Percentiles rank a stretch among this genome's conserved stretches.
These are phyloP conservation scores for Cryptococcus neoformans DNA, from an alignment of 1,284 basidiomycete genomes.

Conservation along the genomic window DNA sequence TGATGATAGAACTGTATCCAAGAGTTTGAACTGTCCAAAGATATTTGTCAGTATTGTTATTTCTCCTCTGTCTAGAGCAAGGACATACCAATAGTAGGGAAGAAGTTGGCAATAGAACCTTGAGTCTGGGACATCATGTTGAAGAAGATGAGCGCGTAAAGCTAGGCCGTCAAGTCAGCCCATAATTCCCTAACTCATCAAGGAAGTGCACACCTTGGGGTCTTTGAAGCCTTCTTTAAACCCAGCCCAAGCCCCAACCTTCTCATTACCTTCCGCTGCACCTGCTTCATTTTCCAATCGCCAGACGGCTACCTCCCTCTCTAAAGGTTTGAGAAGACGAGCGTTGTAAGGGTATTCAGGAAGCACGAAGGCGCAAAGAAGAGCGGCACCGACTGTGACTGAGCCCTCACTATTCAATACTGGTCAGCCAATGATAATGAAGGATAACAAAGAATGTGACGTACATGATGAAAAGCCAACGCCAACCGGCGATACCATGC, in stretches of 20 bases:
- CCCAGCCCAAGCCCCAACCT: slow-evolving; percentile 13
- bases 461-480: slow-evolving; percentile 36
- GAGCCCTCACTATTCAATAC: slow-evolving; percentile 15
- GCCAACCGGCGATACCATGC: slow-evolving; percentile 30
- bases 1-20: slow-evolving; percentile 40
- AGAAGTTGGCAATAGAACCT: slow-evolving; percentile 33
- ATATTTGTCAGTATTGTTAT: slow-evolving; percentile 44
- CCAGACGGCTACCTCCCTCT: slow-evolving; percentile 34
- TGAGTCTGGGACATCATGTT: slow-evolving; percentile 24
- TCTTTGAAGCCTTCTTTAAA: slow-evolving; percentile 24
- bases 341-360: slow-evolving; percentile 37
- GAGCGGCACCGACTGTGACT: slow-evolving; percentile 24
- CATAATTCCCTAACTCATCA: neutral
- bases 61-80: slow-evolving; percentile 41
- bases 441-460: neutral
- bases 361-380: slow-evolving; percentile 12
- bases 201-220: slow-evolving; percentile 18
- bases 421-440: neutral
- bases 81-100: slow-evolving; percentile 35
- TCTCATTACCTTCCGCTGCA: slow-evolving; percentile 25
- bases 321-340: slow-evolving; percentile 19
- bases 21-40: slow-evolving; percentile 41
- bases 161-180: neutral
- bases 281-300: slow-evolving; percentile 27
- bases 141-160: slow-evolving; percentile 24